Base-by-base conservation (phyloP, 2,329 filamentous ascomycete genomes). In the Colletotrichum noveboracense region DNA sequence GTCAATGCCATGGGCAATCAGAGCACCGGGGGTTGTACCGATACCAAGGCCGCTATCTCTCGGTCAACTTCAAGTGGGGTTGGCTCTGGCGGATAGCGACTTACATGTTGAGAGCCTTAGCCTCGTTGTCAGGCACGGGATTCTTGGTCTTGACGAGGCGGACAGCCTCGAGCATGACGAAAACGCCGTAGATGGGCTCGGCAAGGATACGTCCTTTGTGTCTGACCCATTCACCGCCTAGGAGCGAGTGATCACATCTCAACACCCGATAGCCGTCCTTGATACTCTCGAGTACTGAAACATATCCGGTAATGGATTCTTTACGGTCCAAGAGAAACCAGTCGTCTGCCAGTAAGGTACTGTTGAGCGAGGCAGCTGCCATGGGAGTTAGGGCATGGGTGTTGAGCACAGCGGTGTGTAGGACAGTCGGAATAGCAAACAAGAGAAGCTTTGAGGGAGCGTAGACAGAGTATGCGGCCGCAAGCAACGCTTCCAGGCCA, bases 111-210 rank as follows among this genome's bases (percentile, higher is more conserved):
- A 98, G 89, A 2, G 96, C 96, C 65, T 91, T 94, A 61, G 94
- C 94, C 75, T 94, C 87, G n/a, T 85, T 85, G 79, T 96, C 94
- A 3, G 85, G 86, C 67, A 88, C 84, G 16, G 84, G 85, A 34
- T 89, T 87, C 6, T 88, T 85, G 1, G 88, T 88, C 79, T 97
- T 89, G 28, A 98, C 89, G 36, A 99, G 89, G 26, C 97, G 91
- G 8, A 98, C 94, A 5, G 96, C 95, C 84, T 99, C 97, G 2
- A 99, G 91, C 90, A 98, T 97, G 30, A 95, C 93, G 83, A 99
- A 99, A n/a, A 98, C 94, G 12, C 95, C 94, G 82, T 98, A 99
- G 71, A 99, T 95, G 1, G 96, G 95, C 84, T 99, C 97, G 13
- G 92, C 91, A 21, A 95, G 89, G 77, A 81, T 86, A 66, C 85